Conservation (phyloP, 2,329 filamentous ascomycete genomes). For the Harringtonia aguacate region DNA sequence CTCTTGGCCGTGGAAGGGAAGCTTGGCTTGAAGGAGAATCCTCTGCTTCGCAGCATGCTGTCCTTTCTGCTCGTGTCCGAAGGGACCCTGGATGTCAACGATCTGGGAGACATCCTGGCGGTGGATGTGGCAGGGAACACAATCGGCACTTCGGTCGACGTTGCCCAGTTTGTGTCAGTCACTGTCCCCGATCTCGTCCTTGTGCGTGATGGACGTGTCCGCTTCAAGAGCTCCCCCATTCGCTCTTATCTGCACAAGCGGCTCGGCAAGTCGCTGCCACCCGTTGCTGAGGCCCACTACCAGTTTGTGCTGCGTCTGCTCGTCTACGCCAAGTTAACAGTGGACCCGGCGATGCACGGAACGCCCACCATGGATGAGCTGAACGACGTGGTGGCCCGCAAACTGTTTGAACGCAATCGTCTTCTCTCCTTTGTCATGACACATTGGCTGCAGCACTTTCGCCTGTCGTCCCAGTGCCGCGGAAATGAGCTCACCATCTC, state of each 20-base stretch:
- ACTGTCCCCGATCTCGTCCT: constrained; percentile 20
- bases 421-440: constrained; percentile 24
- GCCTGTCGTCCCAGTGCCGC: constrained; percentile 19
- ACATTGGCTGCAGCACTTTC: constrained; percentile 26
- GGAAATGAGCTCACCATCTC: constrained; percentile 17
- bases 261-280: constrained; percentile 23
- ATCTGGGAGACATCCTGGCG: too few species aligned
- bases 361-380: constrained; percentile 19
- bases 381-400: constrained; percentile 16
- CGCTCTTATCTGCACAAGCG: constrained; percentile 19
- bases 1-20: constrained; percentile 16
- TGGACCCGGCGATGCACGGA: constrained; percentile 11
- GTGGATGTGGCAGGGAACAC: constrained; percentile 10
- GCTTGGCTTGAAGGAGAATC: constrained; percentile 16
- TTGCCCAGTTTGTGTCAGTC: constrained; percentile 13
- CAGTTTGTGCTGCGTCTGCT: constrained; percentile 23
- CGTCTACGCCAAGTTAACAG: constrained; percentile 21
- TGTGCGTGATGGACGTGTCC: constrained; percentile 21
- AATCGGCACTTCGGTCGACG: constrained; percentile 11
- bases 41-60: constrained; percentile 16
- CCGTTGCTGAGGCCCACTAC: constrained; percentile 21
- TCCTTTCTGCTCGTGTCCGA: constrained; percentile 23
- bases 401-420: constrained; percentile 16
- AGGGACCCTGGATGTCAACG: constrained; percentile 21
- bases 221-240: constrained; percentile 26